Evolutionary conservation across 225 moss, liverwort and hornwort genomes (phyloP).

Genomic region (Bryum argenteum): DNA sequence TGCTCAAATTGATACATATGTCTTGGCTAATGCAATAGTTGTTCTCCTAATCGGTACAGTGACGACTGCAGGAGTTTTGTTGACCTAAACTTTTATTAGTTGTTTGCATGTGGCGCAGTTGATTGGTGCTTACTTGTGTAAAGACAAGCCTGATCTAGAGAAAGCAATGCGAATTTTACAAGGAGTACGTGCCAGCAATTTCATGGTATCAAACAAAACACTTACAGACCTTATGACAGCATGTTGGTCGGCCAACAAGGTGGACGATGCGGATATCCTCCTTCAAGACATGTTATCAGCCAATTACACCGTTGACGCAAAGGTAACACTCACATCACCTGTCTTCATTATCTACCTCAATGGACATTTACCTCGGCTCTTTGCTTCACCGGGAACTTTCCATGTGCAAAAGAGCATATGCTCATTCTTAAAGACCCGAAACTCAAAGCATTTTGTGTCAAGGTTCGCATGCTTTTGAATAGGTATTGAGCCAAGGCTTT

Average conservation of each 20-base stretch:
- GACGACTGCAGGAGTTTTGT: conserved; percentile 5
- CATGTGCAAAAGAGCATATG: neutral
- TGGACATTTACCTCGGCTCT: neutral
- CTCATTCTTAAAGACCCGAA: neutral
- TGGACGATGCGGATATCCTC: conserved; percentile 59
- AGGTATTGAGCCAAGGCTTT: conserved; percentile 1
- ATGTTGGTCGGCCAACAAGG: conserved; percentile 63
- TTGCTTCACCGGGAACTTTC: neutral
- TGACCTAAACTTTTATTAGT: conserved; percentile 10
- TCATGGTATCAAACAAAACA: conserved; percentile 71
- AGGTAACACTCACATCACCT: conserved; percentile 47
- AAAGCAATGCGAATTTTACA: conserved; percentile 72
- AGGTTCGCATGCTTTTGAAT: conserved; percentile 1
- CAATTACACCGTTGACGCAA: conserved; percentile 62
- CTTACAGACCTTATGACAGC: conserved; percentile 73
- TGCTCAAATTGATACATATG: neutral
- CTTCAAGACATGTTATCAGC: conserved; percentile 76
- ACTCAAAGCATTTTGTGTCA: conserved; percentile 2
- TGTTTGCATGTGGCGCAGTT: conserved; percentile 50
- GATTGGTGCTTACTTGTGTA: conserved; percentile 68
- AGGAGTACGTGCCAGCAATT: conserved; percentile 61
- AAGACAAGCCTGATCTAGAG: conserved; percentile 70
- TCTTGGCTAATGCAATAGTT: neutral
- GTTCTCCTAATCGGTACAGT: neutral
- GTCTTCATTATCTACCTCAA: conserved; percentile 18